A percentile compares a stretch with the other conserved stretches of the same genome.
Conservation (phyloP, 305 asterid genomes). For the Nicotiana rustica region DNA sequence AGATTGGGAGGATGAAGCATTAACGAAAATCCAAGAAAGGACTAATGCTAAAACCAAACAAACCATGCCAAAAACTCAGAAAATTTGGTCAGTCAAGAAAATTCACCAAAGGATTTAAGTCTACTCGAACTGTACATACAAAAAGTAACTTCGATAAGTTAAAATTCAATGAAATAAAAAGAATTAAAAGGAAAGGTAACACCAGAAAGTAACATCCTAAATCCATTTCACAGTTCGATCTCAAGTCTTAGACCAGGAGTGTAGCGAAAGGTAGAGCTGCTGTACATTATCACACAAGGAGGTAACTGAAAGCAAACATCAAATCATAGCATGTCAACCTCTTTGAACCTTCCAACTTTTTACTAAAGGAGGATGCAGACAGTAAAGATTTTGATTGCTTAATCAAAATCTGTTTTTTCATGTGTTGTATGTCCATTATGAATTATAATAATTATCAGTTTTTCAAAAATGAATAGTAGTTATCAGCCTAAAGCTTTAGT, state of each 20-base stretch:
- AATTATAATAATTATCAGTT: neutral
- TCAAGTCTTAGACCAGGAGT: neutral
- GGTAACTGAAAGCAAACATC: neutral
- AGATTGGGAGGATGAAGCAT: conserved; percentile 5
- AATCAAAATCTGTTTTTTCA: neutral
- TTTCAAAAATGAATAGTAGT: too few relatives aligned
- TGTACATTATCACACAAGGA: neutral
- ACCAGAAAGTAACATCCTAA: conserved; percentile 2
- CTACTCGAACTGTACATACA: neutral
- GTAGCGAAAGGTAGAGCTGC: neutral
- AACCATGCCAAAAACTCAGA: neutral
- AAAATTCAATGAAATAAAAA: conserved; percentile 18
- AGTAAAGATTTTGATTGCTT: neutral
- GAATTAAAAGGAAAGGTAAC: neutral
- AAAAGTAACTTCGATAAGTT: too few relatives aligned
- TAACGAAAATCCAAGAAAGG: conserved; percentile 4
- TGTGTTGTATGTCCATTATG: conserved; percentile 8
- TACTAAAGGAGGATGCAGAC: neutral
- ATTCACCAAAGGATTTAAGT: conserved; percentile 19
- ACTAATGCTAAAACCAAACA: neutral
- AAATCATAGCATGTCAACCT: neutral
- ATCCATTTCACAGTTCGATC: neutral
- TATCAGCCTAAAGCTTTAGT: conserved; percentile 5
- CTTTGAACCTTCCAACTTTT: conserved; percentile 14
- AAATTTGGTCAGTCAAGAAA: conserved; percentile 15